phyloP scores from a whole-genome alignment of 495 filamentous ascomycete species.

The Trichoderma virens region DNA sequence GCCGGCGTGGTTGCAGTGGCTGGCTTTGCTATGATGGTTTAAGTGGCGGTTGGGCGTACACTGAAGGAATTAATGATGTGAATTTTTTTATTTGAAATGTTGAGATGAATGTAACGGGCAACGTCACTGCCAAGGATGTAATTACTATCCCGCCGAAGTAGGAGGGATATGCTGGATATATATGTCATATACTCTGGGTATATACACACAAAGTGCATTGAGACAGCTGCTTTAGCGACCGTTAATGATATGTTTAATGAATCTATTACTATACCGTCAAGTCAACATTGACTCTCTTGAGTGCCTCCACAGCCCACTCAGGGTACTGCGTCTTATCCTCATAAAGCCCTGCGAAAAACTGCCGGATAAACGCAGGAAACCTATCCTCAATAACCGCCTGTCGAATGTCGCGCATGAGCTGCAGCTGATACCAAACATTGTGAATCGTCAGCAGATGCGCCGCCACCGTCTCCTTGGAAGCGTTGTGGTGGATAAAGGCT shows the following conservation, averaged over 20 bases:
- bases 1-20: neutral
- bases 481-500: constrained; percentile 85
- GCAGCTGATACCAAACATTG: constrained; percentile 85
- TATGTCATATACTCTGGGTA: neutral
- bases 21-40: neutral
- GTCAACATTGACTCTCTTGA: constrained; percentile 79
- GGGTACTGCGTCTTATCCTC: constrained; percentile 61
- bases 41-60: neutral
- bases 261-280: constrained; percentile 26
- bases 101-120: neutral
- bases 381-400: constrained; percentile 74
- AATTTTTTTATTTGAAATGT: neutral
- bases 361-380: constrained; percentile 69
- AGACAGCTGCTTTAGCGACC: no score
- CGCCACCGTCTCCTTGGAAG: constrained; percentile 89
- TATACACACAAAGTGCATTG: neutral
- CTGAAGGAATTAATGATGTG: neutral
- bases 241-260: neutral
- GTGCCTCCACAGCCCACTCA: constrained; percentile 75
- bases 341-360: constrained; percentile 71
- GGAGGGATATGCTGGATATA: neutral
- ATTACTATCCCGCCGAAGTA: neutral
- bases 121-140: neutral
- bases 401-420: constrained; percentile 66
- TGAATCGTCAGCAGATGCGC: constrained; percentile 93